Base-by-base conservation (phyloP, 352 stramenopile genomes). In the Blastocystis sp. region DNA sequence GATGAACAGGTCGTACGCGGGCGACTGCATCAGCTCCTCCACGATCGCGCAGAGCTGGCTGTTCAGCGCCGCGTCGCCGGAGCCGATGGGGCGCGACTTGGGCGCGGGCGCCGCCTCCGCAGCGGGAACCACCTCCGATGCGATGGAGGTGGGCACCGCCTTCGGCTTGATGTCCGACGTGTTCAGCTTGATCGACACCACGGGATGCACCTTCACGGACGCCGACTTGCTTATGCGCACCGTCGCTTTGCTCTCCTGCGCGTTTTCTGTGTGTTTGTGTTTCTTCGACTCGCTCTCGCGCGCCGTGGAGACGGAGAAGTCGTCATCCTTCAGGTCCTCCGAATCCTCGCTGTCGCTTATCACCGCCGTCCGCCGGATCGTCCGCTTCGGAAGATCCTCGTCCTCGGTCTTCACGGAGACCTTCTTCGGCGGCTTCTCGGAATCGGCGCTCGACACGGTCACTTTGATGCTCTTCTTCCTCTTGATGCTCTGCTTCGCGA, bases 1-100 rank as follows among this genome's bases (percentile, higher is more conserved):
- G 21, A 66, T 24, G 60, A 85, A 85, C n/a, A 85, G 29, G 24
- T 85, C 55, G 61, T 85, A 67, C 2, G 21, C 39, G 16, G 74
- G 74, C 24, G 65, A n/a, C 35, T 29, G 24, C 4, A 85, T 61
- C n/a, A 85, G 37, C 24, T 19, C 3, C 6, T 69, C 41, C 29
- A 67, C 12, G 16, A 67, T 31, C 3, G 35, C 41, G 51, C 21
- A 9, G 21, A 85, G 55, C 51, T 55, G 35, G 2, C 19, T 59
- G 24, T 50, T 61, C 24, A 67, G 21, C 61, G 50, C 31, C 51
- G 19, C 29, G 0, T 85, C 74, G 50, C 33, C 50, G 21, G 26
- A 31, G 12, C 74, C 55, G 19, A 45, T 16, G 2, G 50, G 19
- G 1, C 74, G 74, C 16, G 55, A 19, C 51, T 69, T 85, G 3